Evolutionary conservation across 768 basidiomycete genomes (phyloP), one percentile per base, ranked within the genome.

Genomic region (Amanita molliuscula): DNA sequence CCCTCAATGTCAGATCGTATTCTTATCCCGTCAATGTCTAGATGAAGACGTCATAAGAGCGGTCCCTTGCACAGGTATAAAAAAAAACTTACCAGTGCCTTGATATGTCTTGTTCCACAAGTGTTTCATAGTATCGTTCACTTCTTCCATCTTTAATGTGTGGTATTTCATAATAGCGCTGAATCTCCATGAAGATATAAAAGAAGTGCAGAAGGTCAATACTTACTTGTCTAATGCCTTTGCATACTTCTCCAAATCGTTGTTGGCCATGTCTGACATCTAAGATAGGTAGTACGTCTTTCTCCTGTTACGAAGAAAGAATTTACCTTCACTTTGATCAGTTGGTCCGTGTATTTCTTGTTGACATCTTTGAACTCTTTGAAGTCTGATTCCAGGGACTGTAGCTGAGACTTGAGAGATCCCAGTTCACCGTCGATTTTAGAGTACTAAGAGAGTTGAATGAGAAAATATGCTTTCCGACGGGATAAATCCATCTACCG

Each of bases 161-260:
- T 99, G 96, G 60, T 97, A 99, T 65, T 90, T 91, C 90, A 99
- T 96, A 64, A 99, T 98, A 36, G 94, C 96, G 56, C 95, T 97
- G 51, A 2, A 51, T 36, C 29, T 67, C 46, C 61, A 53, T 44
- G 16, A 46, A 28, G n/a, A 4, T 23, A 47, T 4, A 23, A 15
- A 26, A 26, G 40, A 40, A 34, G 4, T 34, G 18, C 16, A 31
- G 42, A 50, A 10, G 26, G 44, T 38, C 20, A 2, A 11, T 18
- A 62, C 84, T 56, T 56, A 97, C 95, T 88, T 95, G 68, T 99
- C 96, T 43, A 99, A 68, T 2, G 96, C 96, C 62, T 98, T 98
- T 4, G 82, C 89, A 54, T 98, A 97, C 69, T 98, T 98, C 70
- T 99, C 95, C 47, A 99, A 65, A 64, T 99, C 96, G 53, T 79